Percentiles rank a stretch among this genome's conserved stretches.
Evolutionary conservation across 768 basidiomycete species (phyloP).

Genomic region (Leccinum sublutescens): DNA sequence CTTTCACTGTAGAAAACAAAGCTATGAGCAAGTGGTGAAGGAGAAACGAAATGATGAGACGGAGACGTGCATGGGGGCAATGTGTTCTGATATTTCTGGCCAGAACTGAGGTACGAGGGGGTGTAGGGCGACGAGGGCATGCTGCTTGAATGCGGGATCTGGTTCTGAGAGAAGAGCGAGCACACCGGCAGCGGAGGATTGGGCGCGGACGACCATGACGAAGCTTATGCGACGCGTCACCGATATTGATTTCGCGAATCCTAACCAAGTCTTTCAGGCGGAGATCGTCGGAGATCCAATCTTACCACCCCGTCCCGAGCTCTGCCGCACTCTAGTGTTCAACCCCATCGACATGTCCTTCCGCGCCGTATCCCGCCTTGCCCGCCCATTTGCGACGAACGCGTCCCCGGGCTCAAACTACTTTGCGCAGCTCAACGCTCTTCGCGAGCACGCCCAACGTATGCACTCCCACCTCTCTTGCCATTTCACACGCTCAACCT

Average conservation of each 20-base stretch:
- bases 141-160: conserved; percentile 82
- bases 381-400: conserved; percentile 39
- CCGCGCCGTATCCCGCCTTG: conserved; percentile 40
- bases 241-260: conserved; percentile 14
- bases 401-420: conserved; percentile 43
- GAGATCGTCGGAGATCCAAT: conserved; percentile 28
- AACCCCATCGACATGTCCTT: conserved; percentile 34
- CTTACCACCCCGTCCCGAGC: conserved; percentile 19
- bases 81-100: conserved; percentile 97
- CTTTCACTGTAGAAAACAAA: conserved; percentile 62
- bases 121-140: conserved; percentile 84
- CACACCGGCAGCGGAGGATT: conserved; percentile 85
- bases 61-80: conserved; percentile 75
- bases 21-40: conserved; percentile 8
- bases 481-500: conserved; percentile 10
- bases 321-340: conserved; percentile 19
- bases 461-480: conserved; percentile 16
- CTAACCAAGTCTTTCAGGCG: conserved; percentile 28
- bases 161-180: conserved; percentile 91
- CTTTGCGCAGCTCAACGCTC: conserved; percentile 51
- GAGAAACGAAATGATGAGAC: conserved; percentile 8
- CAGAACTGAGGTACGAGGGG: conserved; percentile 91
- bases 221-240: conserved; percentile 39
- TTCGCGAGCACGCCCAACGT: conserved; percentile 69
- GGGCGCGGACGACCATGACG: conserved; percentile 64